phyloP scores from a whole-genome alignment of 2,329 filamentous ascomycete species.

The Aspergillus sp. region DNA sequence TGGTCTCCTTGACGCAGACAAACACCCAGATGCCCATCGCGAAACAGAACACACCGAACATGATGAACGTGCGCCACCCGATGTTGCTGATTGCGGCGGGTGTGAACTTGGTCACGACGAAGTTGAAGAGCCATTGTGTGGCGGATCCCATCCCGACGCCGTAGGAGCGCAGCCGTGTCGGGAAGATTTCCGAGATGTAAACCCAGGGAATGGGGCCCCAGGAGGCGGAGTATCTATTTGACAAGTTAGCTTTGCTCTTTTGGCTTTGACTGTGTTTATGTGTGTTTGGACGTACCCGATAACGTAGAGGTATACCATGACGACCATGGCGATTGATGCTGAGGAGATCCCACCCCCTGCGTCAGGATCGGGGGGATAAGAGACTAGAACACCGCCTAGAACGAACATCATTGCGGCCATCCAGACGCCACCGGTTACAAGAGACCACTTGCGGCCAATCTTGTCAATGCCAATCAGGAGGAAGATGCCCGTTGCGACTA shows the following conservation, averaged over 20 bases:
- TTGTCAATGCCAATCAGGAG: slow-evolving; percentile 1
- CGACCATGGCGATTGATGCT: slow-evolving; percentile 36
- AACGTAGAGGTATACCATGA: slow-evolving; percentile 24
- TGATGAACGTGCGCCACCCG: slow-evolving; percentile 34
- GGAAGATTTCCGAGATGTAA: slow-evolving; percentile 38
- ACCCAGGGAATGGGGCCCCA: slow-evolving; percentile 36
- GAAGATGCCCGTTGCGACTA: slow-evolving; percentile 35
- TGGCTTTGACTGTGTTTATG: not conserved
- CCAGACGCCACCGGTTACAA: not conserved
- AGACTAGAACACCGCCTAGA: slow-evolving; percentile 34
- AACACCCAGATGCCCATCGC: slow-evolving; percentile 26
- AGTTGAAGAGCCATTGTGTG: slow-evolving; percentile 44
- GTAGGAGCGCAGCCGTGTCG: slow-evolving; percentile 40
- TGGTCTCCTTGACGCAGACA: slow-evolving; percentile 56
- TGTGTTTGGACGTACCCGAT: not conserved
- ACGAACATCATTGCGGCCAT: slow-evolving; percentile 4
- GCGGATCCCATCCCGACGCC: slow-evolving; percentile 41
- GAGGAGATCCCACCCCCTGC: slow-evolving; percentile 23
- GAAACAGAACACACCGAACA: slow-evolving; percentile 43
- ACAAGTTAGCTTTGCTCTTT: not conserved
- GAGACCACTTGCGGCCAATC: not conserved
- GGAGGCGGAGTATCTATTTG: slow-evolving; percentile 22
- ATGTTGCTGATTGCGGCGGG: slow-evolving; percentile 35
- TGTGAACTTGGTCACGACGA: slow-evolving; percentile 43
- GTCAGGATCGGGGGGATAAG: slow-evolving; percentile 18